Evolutionary conservation across 225 moss, liverwort and hornwort genomes (phyloP), one percentile per base, ranked within the genome.

Genomic region (Marchantia paleacea): DNA sequence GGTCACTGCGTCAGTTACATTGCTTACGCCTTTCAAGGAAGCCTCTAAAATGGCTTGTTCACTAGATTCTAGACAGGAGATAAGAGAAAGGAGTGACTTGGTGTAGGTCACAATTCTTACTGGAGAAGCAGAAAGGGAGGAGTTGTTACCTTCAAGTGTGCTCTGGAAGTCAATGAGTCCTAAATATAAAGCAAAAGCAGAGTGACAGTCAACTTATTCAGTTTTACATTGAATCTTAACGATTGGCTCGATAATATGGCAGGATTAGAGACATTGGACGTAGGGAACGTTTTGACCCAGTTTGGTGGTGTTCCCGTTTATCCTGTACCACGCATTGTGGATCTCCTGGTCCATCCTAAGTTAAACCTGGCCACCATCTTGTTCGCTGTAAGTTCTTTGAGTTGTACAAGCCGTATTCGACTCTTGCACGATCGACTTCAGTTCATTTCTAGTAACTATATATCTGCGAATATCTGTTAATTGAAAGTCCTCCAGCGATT

Each of bases 181-280:
- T 13, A 26, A 72, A 8, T 24, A 7, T 16, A 4, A 26, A 39
- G 39, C 39, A 39, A 39, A 39, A 39, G 39, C 39, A 39, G 39
- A 39, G 39, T 39, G 39, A 39, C 39, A 39, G 13, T 57, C 57
- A 3, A 13, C 14, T 13, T 57, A 54, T 24, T 74, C 52, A 28
- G 16, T 13, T 16, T 29, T 54, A 12, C 26, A 55, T 54, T 9
- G 24, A 29, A 74, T 10, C 54, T 1, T 74, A 8, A 55, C 28
- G 28, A 26, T 53, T 73, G n/a, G n/a, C 54, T 54, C 53, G 73
- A 26, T 50, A 52, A 24, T 14, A 51, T 73, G 60, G 77, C 91
- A 95, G 99, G 95, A 80, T 86, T 99, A 80, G 99, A 99, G 76
- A 79, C 94, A 20, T 82, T 99, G 87, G 99, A 99, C 87, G 90